Evolutionary conservation across 768 basidiomycete species (phyloP).

Genomic region (Tulasnella sp.): DNA sequence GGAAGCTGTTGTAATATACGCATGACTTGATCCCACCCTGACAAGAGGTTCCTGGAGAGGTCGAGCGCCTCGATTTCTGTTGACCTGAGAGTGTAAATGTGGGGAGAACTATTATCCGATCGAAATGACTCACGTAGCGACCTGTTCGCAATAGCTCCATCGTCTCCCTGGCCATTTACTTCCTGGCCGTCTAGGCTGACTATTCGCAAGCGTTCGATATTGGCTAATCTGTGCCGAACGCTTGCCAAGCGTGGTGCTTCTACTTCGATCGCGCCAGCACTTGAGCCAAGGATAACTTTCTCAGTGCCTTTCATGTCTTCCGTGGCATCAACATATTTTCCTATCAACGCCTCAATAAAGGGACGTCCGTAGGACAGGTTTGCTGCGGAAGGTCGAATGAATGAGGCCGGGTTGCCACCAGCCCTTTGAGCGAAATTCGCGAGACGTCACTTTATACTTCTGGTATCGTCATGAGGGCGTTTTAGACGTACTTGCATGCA

Average conservation of each 20-base stretch:
- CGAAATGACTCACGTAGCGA: constrained; percentile 52
- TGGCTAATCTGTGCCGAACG: constrained; percentile 56
- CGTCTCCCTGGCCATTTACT: constrained; percentile 39
- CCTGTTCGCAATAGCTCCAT: constrained; percentile 41
- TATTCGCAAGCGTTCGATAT: constrained; percentile 57
- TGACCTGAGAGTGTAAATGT: constrained; percentile 3
- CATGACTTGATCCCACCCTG: constrained; percentile 59
- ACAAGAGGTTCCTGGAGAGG: constrained; percentile 62
- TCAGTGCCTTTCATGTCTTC: constrained; percentile 32
- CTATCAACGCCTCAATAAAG: constrained; percentile 60
- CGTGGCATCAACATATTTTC: constrained; percentile 60
- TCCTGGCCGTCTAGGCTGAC: constrained; percentile 64
- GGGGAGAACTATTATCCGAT: not conserved
- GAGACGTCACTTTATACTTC: too few species aligned
- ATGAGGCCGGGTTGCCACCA: constrained; percentile 52
- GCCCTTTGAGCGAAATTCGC: constrained; percentile 31
- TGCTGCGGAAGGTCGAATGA: constrained; percentile 55
- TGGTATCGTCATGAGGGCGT: not conserved
- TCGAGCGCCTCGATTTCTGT: constrained; percentile 70
- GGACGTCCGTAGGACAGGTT: constrained; percentile 48
- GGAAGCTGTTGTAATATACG: constrained; percentile 52
- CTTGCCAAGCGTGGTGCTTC: constrained; percentile 77
- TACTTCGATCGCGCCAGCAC: constrained; percentile 70
- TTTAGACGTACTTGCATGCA: constrained; percentile 47
- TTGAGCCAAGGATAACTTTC: constrained; percentile 71